Percentiles rank a stretch among this genome's conserved stretches.
Conservation (phyloP, 2,329 filamentous ascomycete genomes). For the Cladosporium sp. region DNA sequence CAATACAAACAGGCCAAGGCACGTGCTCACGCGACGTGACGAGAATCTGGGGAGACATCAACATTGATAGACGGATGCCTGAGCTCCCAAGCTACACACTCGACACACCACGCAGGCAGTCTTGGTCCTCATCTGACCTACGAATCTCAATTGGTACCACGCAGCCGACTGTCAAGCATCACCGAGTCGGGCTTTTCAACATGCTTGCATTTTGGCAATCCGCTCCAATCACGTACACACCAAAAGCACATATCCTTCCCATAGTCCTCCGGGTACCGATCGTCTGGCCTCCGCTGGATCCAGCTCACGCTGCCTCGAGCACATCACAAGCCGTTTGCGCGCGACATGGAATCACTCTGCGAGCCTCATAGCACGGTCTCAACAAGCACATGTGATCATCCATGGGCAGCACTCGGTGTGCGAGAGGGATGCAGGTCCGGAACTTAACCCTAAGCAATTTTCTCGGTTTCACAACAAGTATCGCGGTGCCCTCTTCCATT, state of each 20-base stretch:
- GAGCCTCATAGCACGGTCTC: constrained; percentile 61
- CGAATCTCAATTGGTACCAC: neutral
- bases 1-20: neutral
- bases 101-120: neutral
- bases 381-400: constrained; percentile 35
- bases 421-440: constrained; percentile 66
- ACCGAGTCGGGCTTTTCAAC: constrained; percentile 8
- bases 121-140: neutral
- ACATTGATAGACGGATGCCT: neutral
- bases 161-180: constrained; percentile 3
- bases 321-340: constrained; percentile 29
- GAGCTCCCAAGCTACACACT: neutral
- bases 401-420: constrained; percentile 18
- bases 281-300: constrained; percentile 55
- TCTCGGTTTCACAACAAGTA: constrained; percentile 58
- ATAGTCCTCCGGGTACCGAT: constrained; percentile 74
- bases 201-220: constrained; percentile 1
- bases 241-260: constrained; percentile 68
- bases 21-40: constrained; percentile 2
- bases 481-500: constrained; percentile 35
- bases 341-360: constrained; percentile 14
- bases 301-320: constrained; percentile 37
- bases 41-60: neutral
- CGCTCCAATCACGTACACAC: constrained; percentile 27
- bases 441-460: constrained; percentile 93